Conservation (phyloP, 306 rosid genomes). For the cucumber (Cucumis sativus) region Cucumber_9930_V3 NC_026661.2:22316001-22316500, state of each 20-base stretch:
- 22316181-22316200: too few relatives aligned
- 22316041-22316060: too few relatives aligned
- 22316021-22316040: too few relatives aligned
- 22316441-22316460: neutral
- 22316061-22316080: too few relatives aligned
- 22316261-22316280: neutral
- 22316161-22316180: too few relatives aligned
- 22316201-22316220: neutral
- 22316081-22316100: too few relatives aligned
- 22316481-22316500: neutral
- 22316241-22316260: neutral
- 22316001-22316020: too few relatives aligned
- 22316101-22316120: too few relatives aligned
- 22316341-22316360: conserved; percentile 7
- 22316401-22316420: neutral
- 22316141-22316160: too few relatives aligned
- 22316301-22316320: neutral
- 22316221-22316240: neutral
- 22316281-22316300: neutral
- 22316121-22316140: too few relatives aligned
- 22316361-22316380: neutral
- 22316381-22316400: neutral
- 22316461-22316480: neutral
- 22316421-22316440: neutral
- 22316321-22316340: conserved; percentile 9